phyloP scores from a whole-genome alignment of 2,329 filamentous ascomycete species.

The Aspergillus sp. region DNA sequence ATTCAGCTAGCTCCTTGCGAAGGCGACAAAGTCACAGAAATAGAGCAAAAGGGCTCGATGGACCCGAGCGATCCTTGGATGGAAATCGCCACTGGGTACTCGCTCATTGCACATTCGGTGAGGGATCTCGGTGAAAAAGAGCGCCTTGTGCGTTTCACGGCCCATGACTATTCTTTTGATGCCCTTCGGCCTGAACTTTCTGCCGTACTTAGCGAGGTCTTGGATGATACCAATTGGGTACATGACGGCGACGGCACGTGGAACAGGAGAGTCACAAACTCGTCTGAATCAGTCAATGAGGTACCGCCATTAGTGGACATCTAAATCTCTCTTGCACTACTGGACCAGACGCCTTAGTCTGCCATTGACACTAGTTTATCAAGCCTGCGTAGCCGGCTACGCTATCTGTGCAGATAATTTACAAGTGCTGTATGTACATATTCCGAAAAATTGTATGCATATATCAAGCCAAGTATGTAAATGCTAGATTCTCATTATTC shows the following conservation, averaged over 20 bases:
- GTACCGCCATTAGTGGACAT: background rate
- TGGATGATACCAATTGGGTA: constrained; percentile 27
- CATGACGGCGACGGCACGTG: constrained; percentile 33
- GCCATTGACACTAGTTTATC: background rate
- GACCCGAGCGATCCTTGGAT: constrained; percentile 51
- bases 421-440: background rate
- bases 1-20: constrained; percentile 51
- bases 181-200: constrained; percentile 28
- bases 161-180: constrained; percentile 33
- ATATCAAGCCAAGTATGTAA: background rate
- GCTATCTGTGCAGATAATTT: background rate
- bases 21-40: constrained; percentile 36
- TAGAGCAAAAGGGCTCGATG: constrained; percentile 40
- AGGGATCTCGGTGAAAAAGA: constrained; percentile 22
- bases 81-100: constrained; percentile 55
- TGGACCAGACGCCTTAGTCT: too few relatives aligned
- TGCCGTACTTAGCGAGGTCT: constrained; percentile 21
- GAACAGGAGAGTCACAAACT: constrained; percentile 14
- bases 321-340: background rate
- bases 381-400: background rate
- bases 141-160: constrained; percentile 25
- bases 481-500: background rate
- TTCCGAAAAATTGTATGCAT: background rate
- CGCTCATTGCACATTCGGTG: constrained; percentile 43
- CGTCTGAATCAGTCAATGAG: background rate